Conservation (phyloP, 2,329 filamentous ascomycete species). For the Venturia asperata region DNA sequence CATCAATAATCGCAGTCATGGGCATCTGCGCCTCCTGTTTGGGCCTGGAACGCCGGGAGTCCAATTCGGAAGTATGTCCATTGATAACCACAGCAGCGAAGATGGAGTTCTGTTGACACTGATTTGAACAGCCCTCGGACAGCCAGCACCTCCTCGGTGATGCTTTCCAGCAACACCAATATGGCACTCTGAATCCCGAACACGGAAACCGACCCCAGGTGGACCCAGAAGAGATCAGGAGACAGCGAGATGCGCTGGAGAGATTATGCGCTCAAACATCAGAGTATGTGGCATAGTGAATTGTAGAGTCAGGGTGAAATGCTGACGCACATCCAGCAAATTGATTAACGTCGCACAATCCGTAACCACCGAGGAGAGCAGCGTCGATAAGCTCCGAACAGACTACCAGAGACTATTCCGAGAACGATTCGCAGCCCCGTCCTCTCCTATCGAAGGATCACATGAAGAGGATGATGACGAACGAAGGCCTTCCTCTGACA, state of each 20-base stretch:
- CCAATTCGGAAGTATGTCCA: conserved; percentile 38
- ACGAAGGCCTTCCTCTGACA: conserved; percentile 8
- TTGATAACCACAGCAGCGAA: not conserved
- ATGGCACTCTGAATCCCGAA: conserved; percentile 35
- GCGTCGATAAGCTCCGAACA: conserved; percentile 28
- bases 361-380: conserved; percentile 31
- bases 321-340: conserved; percentile 34
- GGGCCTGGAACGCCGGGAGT: conserved; percentile 37
- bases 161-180: conserved; percentile 38
- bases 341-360: conserved; percentile 44
- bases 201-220: conserved; percentile 34
- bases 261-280: conserved; percentile 44
- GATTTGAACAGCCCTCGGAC: conserved; percentile 35
- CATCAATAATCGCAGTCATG: conserved; percentile 32
- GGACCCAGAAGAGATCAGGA: conserved; percentile 43
- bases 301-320: not conserved
- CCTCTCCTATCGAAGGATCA: not conserved
- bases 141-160: conserved; percentile 41
- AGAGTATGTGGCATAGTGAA: conserved; percentile 33
- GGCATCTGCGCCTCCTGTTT: conserved; percentile 45
- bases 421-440: conserved; percentile 30
- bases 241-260: conserved; percentile 43
- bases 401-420: conserved; percentile 38
- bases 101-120: not conserved
- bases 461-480: not conserved